Conservation (phyloP, 495 filamentous ascomycete species). For the Hyaloscypha finlandica region DNA sequence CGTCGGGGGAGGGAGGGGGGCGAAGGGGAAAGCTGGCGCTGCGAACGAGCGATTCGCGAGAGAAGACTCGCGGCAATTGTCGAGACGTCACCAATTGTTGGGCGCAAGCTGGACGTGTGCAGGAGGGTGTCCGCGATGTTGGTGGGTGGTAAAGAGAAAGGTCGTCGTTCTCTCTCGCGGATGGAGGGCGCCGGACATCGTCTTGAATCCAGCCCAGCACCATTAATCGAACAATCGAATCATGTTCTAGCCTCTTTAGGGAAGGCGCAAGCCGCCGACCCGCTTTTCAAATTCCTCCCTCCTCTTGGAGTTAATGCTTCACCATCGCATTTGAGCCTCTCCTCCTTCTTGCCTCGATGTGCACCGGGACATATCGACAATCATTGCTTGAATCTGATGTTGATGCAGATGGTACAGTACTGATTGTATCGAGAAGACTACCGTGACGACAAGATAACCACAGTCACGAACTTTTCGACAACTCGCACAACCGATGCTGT, state of each 20-base stretch:
- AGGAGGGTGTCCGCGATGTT: neutral
- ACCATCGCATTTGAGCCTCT: neutral
- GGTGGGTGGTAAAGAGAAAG: neutral
- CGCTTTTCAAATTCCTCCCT: neutral
- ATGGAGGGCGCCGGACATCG: neutral
- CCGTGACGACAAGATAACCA: too few species aligned
- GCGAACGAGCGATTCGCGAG: constrained; percentile 10
- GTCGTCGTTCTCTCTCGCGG: neutral
- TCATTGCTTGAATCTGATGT: too few species aligned
- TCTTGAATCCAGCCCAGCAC: neutral
- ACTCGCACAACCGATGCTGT: too few species aligned
- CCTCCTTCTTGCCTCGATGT: neutral
- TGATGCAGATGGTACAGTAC: too few species aligned
- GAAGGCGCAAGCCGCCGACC: neutral
- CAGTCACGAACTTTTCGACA: too few species aligned
- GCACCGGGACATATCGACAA: neutral
- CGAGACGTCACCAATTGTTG: neutral
- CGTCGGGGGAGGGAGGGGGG: neutral
- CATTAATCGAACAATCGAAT: neutral
- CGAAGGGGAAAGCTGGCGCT: neutral
- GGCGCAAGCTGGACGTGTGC: neutral
- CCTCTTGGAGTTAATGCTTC: neutral
- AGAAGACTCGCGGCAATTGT: constrained; percentile 13
- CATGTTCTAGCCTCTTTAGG: neutral
- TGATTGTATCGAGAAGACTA: neutral